A percentile compares a stretch with the other conserved stretches of the same genome.
Conservation (phyloP, 1,284 basidiomycete genomes). For the Ustilago vetiveriae region DNA sequence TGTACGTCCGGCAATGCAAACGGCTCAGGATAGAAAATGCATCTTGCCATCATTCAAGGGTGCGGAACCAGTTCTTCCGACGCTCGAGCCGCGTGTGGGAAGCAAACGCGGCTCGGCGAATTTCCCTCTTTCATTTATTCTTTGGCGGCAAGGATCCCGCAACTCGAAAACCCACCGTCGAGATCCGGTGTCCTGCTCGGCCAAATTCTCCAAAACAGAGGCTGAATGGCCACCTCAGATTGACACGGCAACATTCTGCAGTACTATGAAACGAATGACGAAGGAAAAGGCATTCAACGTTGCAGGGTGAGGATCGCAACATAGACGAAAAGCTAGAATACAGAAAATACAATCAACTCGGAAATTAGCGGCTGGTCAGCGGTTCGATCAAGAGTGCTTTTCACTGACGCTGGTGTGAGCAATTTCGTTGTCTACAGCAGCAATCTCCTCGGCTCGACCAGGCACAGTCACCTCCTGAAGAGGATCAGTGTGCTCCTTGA, state of each 20-base stretch:
- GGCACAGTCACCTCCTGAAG: constrained; percentile 50
- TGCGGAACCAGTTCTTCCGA: constrained; percentile 36
- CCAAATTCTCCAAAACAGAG: no score
- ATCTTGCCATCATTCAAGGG: no score
- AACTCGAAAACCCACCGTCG: neutral
- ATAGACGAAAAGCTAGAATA: no score
- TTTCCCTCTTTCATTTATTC: no score
- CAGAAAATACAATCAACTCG: neutral
- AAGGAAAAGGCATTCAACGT: no score
- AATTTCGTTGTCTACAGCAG: constrained; percentile 20
- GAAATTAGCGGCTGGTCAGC: neutral
- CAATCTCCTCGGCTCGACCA: constrained; percentile 51
- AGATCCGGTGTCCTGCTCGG: neutral
- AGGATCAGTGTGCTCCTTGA: constrained; percentile 52
- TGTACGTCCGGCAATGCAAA: constrained; percentile 18
- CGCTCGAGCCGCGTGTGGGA: constrained; percentile 13
- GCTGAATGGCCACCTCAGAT: no score
- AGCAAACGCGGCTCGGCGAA: no score
- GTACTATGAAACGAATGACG: no score
- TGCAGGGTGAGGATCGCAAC: no score
- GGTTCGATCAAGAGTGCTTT: constrained; percentile 11
- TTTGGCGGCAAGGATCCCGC: neutral
- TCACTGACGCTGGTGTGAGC: constrained; percentile 6
- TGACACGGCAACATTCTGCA: no score
- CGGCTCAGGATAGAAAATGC: neutral